phyloP scores from a whole-genome alignment of 2,329 filamentous ascomycete species.

The Fusarium torreyae region DNA sequence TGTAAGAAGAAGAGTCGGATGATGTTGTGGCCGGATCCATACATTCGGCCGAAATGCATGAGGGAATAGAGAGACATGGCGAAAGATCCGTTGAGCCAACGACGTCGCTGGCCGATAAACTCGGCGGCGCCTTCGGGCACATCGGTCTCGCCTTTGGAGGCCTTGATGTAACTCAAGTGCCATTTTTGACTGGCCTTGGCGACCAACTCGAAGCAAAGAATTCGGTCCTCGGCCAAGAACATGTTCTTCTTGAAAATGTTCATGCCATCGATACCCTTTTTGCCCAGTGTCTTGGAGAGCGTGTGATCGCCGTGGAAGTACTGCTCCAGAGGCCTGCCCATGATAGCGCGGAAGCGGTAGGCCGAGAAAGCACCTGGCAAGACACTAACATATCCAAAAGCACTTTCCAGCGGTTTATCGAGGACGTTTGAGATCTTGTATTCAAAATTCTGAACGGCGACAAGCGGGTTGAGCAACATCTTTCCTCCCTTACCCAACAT shows the following conservation, averaged over 20 bases:
- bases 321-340: conserved; percentile 46
- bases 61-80: conserved; percentile 48
- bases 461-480: conserved; percentile 46
- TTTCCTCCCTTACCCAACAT: conserved; percentile 46
- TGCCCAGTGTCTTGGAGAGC: conserved; percentile 45
- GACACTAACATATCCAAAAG: conserved; percentile 48
- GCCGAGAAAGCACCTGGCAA: conserved; percentile 47
- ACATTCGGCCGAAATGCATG: conserved; percentile 46
- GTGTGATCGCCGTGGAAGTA: conserved; percentile 49
- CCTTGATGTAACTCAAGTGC: conserved; percentile 49
- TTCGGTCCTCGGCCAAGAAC: conserved; percentile 47
- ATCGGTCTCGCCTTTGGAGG: conserved; percentile 47
- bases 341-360: conserved; percentile 47
- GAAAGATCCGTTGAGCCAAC: conserved; percentile 47
- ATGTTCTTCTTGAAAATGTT: conserved; percentile 51
- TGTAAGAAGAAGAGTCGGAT: conserved; percentile 46
- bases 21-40: conserved; percentile 44
- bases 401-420: conserved; percentile 46
- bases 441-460: conserved; percentile 48
- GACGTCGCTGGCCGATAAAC: conserved; percentile 45
- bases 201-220: conserved; percentile 47
- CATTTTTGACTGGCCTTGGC: conserved; percentile 48
- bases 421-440: conserved; percentile 49
- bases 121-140: conserved; percentile 46
- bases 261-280: conserved; percentile 49